phyloP scores from a whole-genome alignment of 495 filamentous ascomycete species.

The Lasiosphaeriaceae sp. region DNA sequence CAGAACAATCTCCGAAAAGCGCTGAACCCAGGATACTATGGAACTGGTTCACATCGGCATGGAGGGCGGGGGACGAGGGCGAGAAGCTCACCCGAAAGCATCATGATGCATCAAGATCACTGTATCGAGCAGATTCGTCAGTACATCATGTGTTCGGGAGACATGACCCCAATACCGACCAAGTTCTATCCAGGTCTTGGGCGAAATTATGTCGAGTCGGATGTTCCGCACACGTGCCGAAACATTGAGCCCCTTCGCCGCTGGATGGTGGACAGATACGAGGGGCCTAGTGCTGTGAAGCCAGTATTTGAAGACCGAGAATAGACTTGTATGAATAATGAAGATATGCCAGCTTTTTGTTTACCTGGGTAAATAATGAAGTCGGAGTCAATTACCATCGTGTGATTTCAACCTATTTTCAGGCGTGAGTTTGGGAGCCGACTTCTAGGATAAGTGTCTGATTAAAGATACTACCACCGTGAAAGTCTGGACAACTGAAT shows the following conservation, averaged over 20 bases:
- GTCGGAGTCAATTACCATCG: too few relatives aligned
- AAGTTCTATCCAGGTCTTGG: constrained; percentile 4
- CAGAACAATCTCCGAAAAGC: constrained; percentile 4
- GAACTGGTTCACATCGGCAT: background rate
- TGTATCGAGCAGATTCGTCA: constrained; percentile 11
- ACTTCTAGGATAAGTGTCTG: too few relatives aligned
- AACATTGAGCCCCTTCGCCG: constrained; percentile 5
- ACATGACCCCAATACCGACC: constrained; percentile 8
- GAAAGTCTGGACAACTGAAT: too few relatives aligned
- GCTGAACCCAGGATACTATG: constrained; percentile 2
- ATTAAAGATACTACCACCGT: too few relatives aligned
- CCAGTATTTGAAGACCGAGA: background rate
- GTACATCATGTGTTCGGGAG: constrained; percentile 10
- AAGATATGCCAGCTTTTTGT: too few relatives aligned
- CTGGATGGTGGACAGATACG: constrained; percentile 7
- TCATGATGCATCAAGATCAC: constrained; percentile 1
- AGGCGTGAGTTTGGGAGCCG: too few relatives aligned
- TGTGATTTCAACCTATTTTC: too few relatives aligned
- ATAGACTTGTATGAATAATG: background rate
- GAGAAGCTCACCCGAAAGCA: background rate
- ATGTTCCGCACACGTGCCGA: constrained; percentile 9
- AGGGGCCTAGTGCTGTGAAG: constrained; percentile 2
- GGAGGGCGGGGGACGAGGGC: background rate
- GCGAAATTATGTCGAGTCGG: constrained; percentile 10
- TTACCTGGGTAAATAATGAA: too few relatives aligned